Conservation (phyloP, 2,329 filamentous ascomycete genomes). For the Verticillium longisporum region DNA sequence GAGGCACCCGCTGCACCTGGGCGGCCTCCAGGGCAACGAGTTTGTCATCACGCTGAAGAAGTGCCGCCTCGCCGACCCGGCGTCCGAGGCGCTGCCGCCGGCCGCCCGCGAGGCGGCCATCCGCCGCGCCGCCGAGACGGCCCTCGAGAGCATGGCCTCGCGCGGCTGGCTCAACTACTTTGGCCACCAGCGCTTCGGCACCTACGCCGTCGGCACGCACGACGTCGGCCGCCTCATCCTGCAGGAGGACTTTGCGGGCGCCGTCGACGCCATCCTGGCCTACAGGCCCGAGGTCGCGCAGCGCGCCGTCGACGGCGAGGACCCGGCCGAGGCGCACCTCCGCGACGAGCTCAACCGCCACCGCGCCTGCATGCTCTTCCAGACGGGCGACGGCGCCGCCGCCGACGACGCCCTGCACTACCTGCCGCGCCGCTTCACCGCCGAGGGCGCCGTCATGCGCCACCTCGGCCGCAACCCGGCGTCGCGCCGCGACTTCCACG, state of each 20-base stretch:
- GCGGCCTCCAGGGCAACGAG: constrained; percentile 82
- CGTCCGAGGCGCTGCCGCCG: constrained; percentile 2
- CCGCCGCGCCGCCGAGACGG: constrained; percentile 36
- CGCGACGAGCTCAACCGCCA: constrained; percentile 76
- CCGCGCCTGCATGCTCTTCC: constrained; percentile 69
- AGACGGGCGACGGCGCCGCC: constrained; percentile 48
- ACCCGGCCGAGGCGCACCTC: constrained; percentile 43
- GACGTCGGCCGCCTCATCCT: constrained; percentile 79
- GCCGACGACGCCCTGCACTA: constrained; percentile 53
- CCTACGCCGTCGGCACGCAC: constrained; percentile 79
- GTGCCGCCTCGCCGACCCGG: constrained; percentile 53
- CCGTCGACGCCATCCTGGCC: constrained; percentile 68
- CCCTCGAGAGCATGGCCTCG: constrained; percentile 60
- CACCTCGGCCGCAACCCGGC: constrained; percentile 51
- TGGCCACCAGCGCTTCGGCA: constrained; percentile 93
- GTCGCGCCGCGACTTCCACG: constrained; percentile 64
- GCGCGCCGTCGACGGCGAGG: constrained; percentile 21
- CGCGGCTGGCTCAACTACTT: constrained; percentile 97
- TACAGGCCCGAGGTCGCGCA: constrained; percentile 59
- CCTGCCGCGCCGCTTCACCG: constrained; percentile 75
- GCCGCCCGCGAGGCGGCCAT: constrained; percentile 17
- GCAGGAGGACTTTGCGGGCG: constrained; percentile 71
- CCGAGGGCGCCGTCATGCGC: constrained; percentile 71
- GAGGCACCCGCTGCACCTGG: constrained; percentile 66
- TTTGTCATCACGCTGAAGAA: constrained; percentile 90